These are phyloP conservation scores for Botryotinia globosa DNA, from an alignment of 2,329 filamentous ascomycete species.

Conservation along the genomic window DNA sequence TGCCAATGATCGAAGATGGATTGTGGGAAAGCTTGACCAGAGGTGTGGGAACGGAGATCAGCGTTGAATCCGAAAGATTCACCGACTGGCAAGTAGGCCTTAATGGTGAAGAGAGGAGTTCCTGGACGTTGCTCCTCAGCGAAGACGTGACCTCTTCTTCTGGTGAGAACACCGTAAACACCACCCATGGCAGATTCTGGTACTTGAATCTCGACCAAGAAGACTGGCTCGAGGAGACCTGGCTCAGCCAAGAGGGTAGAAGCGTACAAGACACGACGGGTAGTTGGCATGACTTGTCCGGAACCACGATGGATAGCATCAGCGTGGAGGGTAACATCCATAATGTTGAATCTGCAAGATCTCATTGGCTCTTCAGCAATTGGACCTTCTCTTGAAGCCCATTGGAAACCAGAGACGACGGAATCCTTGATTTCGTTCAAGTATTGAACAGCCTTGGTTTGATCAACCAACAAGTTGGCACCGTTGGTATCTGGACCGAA, in stretches of 20 bases:
- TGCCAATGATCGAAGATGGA: constrained; percentile 99
- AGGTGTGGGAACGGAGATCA: constrained; percentile 90
- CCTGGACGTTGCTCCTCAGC: constrained; percentile 95
- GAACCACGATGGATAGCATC: constrained; percentile 99
- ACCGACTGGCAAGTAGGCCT: constrained; percentile 93
- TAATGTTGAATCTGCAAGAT: constrained; percentile 95
- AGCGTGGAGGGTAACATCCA: constrained; percentile 98
- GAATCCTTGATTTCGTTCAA: constrained; percentile 99
- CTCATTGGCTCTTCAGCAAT: constrained; percentile 98
- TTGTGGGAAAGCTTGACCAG: constrained; percentile 98
- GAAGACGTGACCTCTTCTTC: constrained; percentile 98
- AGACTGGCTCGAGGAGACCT: constrained; percentile 92
- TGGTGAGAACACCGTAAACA: constrained; percentile 98
- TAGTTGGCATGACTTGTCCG: constrained; percentile 97
- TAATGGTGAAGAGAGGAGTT: constrained; percentile 99
- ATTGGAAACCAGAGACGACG: constrained; percentile 99
- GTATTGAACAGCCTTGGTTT: constrained; percentile 99
- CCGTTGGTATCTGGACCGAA: constrained; percentile 98
- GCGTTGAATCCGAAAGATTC: constrained; percentile 99
- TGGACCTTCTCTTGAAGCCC: constrained; percentile 96
- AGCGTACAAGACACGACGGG: constrained; percentile 96
- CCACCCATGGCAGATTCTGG: constrained; percentile 98
- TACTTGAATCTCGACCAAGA: constrained; percentile 98
- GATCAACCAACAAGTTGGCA: constrained; percentile 97
- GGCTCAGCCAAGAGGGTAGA: constrained; percentile 87